Conservation (phyloP, 192 early-diverging fungal genomes). For the Entomortierella chlamydospora region DNA sequence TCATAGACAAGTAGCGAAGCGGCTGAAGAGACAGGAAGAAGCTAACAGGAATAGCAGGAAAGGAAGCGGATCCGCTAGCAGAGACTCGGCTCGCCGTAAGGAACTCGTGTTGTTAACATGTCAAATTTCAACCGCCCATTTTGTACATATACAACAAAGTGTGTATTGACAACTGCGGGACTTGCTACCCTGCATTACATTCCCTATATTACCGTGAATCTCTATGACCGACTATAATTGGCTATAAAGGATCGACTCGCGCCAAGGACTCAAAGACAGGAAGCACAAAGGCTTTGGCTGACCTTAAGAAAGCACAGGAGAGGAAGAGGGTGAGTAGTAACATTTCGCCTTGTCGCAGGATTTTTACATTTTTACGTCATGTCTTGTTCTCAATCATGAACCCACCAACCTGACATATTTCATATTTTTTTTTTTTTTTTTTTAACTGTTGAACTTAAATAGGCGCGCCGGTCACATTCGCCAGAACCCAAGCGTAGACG, state of each 20-base stretch:
- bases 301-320: constrained; percentile 61
- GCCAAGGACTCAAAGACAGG: constrained; percentile 60
- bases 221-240: not conserved
- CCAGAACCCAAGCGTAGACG: constrained; percentile 48
- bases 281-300: constrained; percentile 56
- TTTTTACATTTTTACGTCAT: no score
- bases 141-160: not conserved
- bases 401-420: no score
- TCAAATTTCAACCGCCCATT: not conserved
- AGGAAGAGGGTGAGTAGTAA: constrained; percentile 33
- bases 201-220: not conserved
- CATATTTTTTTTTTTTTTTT: no score
- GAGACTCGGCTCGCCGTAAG: constrained; percentile 47
- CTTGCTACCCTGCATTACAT: not conserved
- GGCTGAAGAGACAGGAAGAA: constrained; percentile 50
- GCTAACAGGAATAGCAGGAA: constrained; percentile 49
- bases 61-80: constrained; percentile 31
- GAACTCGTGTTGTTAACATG: not conserved
- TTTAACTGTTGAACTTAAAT: not conserved
- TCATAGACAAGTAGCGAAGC: constrained; percentile 45
- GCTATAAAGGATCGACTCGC: constrained; percentile 60
- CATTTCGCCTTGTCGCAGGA: not conserved
- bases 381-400: no score
- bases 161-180: not conserved
- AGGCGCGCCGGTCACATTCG: constrained; percentile 47